Evolutionary conservation across 768 basidiomycete genomes (phyloP).

Genomic region (Pholiota conissans): DNA sequence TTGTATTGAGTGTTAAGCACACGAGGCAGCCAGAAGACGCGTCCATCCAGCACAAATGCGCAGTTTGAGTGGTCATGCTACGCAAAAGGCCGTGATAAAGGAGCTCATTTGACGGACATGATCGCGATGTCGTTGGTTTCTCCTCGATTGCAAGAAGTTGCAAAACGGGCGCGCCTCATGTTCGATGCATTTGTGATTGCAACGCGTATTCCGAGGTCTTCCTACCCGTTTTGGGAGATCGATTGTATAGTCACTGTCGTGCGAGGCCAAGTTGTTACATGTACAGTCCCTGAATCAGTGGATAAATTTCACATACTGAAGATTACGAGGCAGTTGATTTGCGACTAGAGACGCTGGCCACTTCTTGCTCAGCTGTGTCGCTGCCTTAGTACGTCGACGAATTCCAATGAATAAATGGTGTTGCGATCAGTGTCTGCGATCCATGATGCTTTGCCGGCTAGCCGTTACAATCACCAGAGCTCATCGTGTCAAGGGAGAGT

Average conservation of each 20-base stretch:
- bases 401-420: too few relatives aligned
- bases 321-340: not conserved
- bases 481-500: too few relatives aligned
- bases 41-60: constrained; percentile 6
- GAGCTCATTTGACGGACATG: constrained; percentile 4
- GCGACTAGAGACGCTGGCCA: not conserved
- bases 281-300: not conserved
- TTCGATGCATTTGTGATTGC: constrained; percentile 7
- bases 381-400: too few relatives aligned
- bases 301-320: not conserved
- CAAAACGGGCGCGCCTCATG: constrained; percentile 1
- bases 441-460: too few relatives aligned
- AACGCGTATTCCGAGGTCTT: not conserved
- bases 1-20: constrained; percentile 16
- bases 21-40: constrained; percentile 20
- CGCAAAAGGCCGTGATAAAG: not conserved
- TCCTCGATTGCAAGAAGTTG: not conserved
- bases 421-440: too few relatives aligned
- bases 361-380: not conserved
- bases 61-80: not conserved
- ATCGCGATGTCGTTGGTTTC: not conserved
- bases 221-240: not conserved
- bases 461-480: too few relatives aligned
- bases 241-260: not conserved
- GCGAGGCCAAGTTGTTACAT: not conserved